A percentile compares a stretch with the other conserved stretches of the same genome.
phyloP scores from a whole-genome alignment of 495 filamentous ascomycete species.

The Thozetella sp. region DNA sequence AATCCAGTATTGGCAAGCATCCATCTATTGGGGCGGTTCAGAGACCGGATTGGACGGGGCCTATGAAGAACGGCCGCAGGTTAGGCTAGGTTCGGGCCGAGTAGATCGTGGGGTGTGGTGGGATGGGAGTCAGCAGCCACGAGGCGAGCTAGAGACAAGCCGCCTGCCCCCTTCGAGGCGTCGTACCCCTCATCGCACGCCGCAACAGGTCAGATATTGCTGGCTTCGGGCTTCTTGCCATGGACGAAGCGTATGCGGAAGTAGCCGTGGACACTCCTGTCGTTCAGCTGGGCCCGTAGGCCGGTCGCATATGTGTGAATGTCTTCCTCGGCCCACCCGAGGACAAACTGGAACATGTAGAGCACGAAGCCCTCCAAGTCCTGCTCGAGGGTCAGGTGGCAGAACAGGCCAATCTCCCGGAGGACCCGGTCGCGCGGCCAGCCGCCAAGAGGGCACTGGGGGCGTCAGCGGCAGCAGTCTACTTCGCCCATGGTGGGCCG shows the following conservation, averaged over 20 bases:
- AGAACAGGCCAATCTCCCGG: conserved; percentile 44
- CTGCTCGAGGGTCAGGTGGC: conserved; percentile 19
- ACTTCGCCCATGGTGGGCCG: conserved; percentile 5
- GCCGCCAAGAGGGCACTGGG: not conserved
- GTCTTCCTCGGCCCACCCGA: conserved; percentile 13
- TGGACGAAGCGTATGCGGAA: conserved; percentile 23
- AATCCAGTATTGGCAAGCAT: too few relatives aligned
- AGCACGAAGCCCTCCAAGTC: conserved; percentile 25
- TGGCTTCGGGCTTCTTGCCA: conserved; percentile 20
- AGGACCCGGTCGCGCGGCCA: conserved; percentile 42
- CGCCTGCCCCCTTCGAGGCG: too few relatives aligned
- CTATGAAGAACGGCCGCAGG: too few relatives aligned
- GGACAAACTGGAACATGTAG: conserved; percentile 22
- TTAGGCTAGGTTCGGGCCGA: too few relatives aligned
- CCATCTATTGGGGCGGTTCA: too few relatives aligned
- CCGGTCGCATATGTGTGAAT: not conserved
- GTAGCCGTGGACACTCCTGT: conserved; percentile 5
- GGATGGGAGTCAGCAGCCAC: too few relatives aligned
- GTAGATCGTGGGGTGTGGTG: too few relatives aligned
- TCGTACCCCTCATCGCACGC: too few relatives aligned
- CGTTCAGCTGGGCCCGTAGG: not conserved
- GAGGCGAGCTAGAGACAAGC: too few relatives aligned
- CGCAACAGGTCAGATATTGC: not conserved
- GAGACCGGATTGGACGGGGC: too few relatives aligned
- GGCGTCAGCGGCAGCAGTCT: not conserved